Conservation (phyloP, 163 green algal species). For the Scenedesmus sp. region DNA sequence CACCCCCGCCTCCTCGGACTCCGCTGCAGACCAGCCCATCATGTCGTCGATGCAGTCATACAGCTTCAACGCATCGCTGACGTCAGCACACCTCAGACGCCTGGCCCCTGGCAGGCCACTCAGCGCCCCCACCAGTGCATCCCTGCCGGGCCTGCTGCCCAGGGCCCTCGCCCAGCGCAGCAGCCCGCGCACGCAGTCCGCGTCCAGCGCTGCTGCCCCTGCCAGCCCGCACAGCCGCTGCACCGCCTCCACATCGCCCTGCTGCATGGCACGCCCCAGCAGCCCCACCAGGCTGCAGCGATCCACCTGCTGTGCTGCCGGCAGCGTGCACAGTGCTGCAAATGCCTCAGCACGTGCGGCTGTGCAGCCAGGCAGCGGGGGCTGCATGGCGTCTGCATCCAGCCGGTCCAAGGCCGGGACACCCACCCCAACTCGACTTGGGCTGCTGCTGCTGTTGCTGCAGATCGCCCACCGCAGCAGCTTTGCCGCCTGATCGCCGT, state of each 20-base stretch:
- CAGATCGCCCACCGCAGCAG: not conserved
- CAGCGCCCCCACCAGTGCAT: not conserved
- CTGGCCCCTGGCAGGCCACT: not conserved
- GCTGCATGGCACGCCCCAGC: not conserved
- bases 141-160: slow-evolving; percentile 8
- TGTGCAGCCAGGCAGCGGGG: not conserved
- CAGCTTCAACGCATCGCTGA: not conserved
- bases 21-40: not conserved
- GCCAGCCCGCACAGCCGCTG: not conserved
- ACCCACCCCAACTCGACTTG: too few relatives aligned
- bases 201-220: not conserved
- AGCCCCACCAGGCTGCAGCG: not conserved
- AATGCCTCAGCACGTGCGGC: not conserved
- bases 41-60: not conserved
- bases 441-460: not conserved
- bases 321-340: not conserved
- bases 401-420: not conserved
- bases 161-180: not conserved
- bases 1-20: not conserved
- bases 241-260: slow-evolving; percentile 1
- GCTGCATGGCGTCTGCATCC: not conserved
- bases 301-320: not conserved
- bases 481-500: not conserved
- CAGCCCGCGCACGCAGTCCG: not conserved
- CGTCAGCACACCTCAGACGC: not conserved